phyloP scores from a whole-genome alignment of 129 eudicot species.

The Mikania micrantha region DNA sequence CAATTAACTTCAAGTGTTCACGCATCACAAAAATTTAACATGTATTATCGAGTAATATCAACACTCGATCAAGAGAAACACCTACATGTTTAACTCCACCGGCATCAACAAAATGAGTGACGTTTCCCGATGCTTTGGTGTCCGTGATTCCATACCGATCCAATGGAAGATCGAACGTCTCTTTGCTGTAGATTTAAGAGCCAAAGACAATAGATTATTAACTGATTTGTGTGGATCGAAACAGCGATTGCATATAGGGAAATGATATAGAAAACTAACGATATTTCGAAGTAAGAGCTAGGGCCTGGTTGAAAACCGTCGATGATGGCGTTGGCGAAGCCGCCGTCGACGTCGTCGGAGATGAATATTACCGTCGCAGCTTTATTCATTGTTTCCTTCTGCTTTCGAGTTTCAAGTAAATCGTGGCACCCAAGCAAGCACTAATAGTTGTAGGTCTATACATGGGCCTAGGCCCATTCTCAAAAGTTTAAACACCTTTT shows the following conservation, averaged over 20 bases:
- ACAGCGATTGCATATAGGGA: background rate
- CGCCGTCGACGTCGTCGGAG: constrained; percentile 46
- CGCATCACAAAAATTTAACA: background rate
- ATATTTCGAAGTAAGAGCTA: constrained; percentile 26
- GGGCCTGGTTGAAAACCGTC: constrained; percentile 52
- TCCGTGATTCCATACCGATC: constrained; percentile 54
- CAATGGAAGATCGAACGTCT: constrained; percentile 58
- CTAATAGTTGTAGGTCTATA: no score
- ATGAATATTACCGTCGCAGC: constrained; percentile 48
- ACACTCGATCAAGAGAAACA: background rate
- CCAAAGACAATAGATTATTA: background rate
- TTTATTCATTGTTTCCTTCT: constrained; percentile 38
- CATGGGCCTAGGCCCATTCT: no score
- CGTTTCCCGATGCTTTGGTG: constrained; percentile 41
- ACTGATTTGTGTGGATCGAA: background rate
- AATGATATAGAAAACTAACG: constrained; percentile 24
- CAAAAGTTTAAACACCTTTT: no score
- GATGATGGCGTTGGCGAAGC: constrained; percentile 40
- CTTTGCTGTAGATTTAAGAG: constrained; percentile 31
- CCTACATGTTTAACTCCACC: constrained; percentile 48
- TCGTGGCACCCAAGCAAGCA: no score
- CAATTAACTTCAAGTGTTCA: background rate
- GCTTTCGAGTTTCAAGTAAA: background rate
- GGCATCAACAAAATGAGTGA: constrained; percentile 48
- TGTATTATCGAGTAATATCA: background rate